phyloP scores from a whole-genome alignment of 805 yeast genomes.

The Kazachstania psychrophila region DNA sequence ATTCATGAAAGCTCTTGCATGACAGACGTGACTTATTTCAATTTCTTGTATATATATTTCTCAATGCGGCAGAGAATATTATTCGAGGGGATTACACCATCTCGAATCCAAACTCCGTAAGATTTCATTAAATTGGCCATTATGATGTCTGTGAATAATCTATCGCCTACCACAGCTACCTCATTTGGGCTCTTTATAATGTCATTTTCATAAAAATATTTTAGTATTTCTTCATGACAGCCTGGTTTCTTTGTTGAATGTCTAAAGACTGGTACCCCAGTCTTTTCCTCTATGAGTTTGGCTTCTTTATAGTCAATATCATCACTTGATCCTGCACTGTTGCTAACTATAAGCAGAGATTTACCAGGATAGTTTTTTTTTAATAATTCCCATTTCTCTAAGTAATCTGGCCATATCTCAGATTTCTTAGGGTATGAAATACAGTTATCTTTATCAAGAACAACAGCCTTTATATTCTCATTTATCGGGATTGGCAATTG shows the following conservation, averaged over 20 bases:
- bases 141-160: conserved; percentile 81
- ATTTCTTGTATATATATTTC: conserved; percentile 3
- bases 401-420: conserved; percentile 69
- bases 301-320: conserved; percentile 59
- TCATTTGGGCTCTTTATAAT: conserved; percentile 43
- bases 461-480: conserved; percentile 55
- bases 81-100: conserved; percentile 55
- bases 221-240: conserved; percentile 58
- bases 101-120: conserved; percentile 70
- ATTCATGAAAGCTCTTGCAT: no score
- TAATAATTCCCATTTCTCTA: conserved; percentile 45
- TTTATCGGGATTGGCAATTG: conserved; percentile 47
- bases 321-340: conserved; percentile 85
- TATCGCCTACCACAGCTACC: conserved; percentile 82
- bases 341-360: conserved; percentile 67
- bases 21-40: no score
- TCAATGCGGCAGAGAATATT: conserved; percentile 15
- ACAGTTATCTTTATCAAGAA: conserved; percentile 91
- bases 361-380: conserved; percentile 52
- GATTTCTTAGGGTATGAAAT: conserved; percentile 78
- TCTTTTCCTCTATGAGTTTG: conserved; percentile 43
- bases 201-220: conserved; percentile 44
- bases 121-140: conserved; percentile 95
- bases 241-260: conserved; percentile 79
- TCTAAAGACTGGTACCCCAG: conserved; percentile 61